These are phyloP conservation scores for Russula olivacea DNA, from an alignment of 768 basidiomycete genomes.

Conservation along the genomic window DNA sequence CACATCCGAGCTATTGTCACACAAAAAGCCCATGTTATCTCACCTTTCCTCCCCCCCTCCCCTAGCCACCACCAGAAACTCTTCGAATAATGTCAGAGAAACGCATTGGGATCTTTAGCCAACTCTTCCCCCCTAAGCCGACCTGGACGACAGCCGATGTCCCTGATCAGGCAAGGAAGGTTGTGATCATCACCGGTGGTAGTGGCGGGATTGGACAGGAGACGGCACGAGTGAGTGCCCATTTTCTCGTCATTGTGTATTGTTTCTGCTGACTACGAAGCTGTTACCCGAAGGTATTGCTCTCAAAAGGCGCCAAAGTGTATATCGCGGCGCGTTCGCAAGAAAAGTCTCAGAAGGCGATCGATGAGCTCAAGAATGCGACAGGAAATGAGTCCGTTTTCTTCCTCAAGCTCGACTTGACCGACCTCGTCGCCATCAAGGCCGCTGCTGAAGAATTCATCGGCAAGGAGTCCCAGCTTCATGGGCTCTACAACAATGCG, in stretches of 20 bases:
- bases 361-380: constrained; percentile 24
- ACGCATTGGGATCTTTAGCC: constrained; percentile 10
- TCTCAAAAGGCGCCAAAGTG: constrained; percentile 30
- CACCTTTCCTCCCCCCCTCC: not conserved
- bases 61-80: not conserved
- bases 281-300: constrained; percentile 26
- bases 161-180: constrained; percentile 29
- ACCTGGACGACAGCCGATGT: constrained; percentile 22
- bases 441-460: constrained; percentile 35
- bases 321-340: constrained; percentile 31
- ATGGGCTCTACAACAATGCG: constrained; percentile 36
- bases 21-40: not conserved
- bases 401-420: constrained; percentile 37
- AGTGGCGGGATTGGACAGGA: constrained; percentile 26
- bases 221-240: constrained; percentile 18
- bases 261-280: not conserved
- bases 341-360: constrained; percentile 24
- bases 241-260: too few relatives aligned
- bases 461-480: constrained; percentile 26
- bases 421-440: constrained; percentile 33
- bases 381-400: constrained; percentile 21
- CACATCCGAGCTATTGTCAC: not conserved
- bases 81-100: constrained; percentile 8
- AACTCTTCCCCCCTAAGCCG: constrained; percentile 16
- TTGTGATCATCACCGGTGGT: constrained; percentile 28